Evolutionary conservation across 306 rosid species (phyloP).

Genomic region (Neltuma alba): DNA sequence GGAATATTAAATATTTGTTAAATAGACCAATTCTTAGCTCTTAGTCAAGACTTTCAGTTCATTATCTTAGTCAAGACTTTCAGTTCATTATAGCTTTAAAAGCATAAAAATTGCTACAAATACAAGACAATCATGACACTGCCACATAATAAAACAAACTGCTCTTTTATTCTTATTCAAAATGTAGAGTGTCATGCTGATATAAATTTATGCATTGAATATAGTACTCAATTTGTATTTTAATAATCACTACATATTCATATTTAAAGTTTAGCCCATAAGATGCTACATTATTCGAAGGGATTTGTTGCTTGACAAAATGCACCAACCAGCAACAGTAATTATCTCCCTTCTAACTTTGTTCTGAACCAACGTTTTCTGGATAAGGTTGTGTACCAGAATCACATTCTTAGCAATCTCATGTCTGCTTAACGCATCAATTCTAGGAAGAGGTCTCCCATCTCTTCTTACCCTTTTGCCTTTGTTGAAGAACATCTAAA

Average conservation of each 20-base stretch:
- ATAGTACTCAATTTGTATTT: not conserved
- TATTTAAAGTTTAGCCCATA: not conserved
- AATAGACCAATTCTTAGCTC: not conserved
- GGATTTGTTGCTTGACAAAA: not conserved
- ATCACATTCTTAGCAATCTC: conserved; percentile 5
- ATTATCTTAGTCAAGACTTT: not conserved
- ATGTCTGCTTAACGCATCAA: not conserved
- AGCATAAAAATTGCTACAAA: not conserved
- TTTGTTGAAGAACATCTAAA: not conserved
- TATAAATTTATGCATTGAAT: not conserved
- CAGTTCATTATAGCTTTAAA: not conserved
- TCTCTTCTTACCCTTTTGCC: not conserved
- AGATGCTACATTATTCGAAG: conserved; percentile 11
- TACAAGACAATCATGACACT: not conserved
- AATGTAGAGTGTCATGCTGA: not conserved
- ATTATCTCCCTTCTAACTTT: not conserved
- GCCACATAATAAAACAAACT: not conserved
- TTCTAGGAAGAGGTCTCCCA: not conserved
- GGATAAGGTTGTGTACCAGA: not conserved
- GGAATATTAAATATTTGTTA: not conserved
- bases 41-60: not conserved
- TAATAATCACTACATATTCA: not conserved
- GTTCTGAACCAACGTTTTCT: not conserved
- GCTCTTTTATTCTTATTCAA: not conserved
- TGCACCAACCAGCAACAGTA: not conserved